Evolutionary conservation across 768 basidiomycete genomes (phyloP), one percentile per base, ranked within the genome.

Genomic region (Trametes cingulata): DNA sequence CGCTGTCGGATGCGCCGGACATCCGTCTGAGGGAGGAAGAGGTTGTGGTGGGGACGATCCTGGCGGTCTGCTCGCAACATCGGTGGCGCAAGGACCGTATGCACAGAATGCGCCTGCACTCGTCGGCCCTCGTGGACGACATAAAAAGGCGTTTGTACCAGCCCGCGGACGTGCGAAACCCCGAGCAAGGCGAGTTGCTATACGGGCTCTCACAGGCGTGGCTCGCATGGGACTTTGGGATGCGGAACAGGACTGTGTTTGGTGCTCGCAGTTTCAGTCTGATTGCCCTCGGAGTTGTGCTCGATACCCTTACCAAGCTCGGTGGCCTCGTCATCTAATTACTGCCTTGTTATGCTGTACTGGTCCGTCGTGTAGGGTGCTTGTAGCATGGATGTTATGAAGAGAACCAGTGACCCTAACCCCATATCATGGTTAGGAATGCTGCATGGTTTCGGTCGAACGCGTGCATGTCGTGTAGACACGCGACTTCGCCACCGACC

Each of bases 41-140:
- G 66, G 78, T 91, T 22, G 86, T 91, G 1, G 73, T 85, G 29
- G 90, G 90, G 19, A 85, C 86, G 0, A 93, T 93, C 57, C 72
- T 91, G 45, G 87, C 84, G 1, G 85, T 85, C 59, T 90, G 86
- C 66, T 73, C 82, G 1, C 84, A 91, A 63, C 79, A 78, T 58
- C 74, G 85, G 35, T 86, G 81, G 78, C 76, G 88, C 58, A 78
- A 70, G 27, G 82, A 83, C 61, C 78, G 87, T 25, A 78, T 81
- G 55, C 78, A 85, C 52, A 78, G 85, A 12, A 89, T 91, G 87
- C 77, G 77, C 37, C 73, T 83, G 13, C 86, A 90, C 60, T 71
- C 82, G 5, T 71, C 68, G 13, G 76, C 75, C 19, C 77, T 91
- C 33, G 82, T 85, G 22, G 71, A 73, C 5, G 82, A 86, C 39